A percentile compares a stretch with the other conserved stretches of the same genome.
Evolutionary conservation across 1,284 basidiomycete genomes (phyloP).

Genomic region (Rhodofomes roseus): DNA sequence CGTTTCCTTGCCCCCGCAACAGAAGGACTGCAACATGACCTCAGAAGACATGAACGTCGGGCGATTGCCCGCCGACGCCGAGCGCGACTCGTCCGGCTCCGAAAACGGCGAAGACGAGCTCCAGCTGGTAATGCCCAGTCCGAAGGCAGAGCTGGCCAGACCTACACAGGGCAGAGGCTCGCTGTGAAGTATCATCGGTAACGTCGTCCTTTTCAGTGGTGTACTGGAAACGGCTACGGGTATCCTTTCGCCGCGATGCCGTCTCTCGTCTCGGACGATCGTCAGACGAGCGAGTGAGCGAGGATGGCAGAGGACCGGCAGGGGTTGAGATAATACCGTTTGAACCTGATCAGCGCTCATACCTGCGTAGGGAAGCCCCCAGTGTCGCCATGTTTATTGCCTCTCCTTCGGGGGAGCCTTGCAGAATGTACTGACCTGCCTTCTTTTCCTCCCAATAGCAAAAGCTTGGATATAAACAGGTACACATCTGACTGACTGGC

Average conservation of each 20-base stretch:
- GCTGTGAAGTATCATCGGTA: conserved; percentile 55
- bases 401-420: conserved; percentile 33
- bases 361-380: conserved; percentile 94
- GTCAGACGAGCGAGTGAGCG: conserved; percentile 22
- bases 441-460: conserved; percentile 41
- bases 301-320: conserved; percentile 22
- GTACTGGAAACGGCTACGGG: conserved; percentile 81
- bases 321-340: conserved; percentile 92
- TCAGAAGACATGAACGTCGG: conserved; percentile 12
- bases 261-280: conserved; percentile 20
- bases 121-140: conserved; percentile 52
- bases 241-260: conserved; percentile 52
- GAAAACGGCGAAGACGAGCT: conserved; percentile 48
- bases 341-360: conserved; percentile 93
- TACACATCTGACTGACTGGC: conserved; percentile 21
- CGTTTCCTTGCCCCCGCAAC: not conserved
- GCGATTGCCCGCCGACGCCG: conserved; percentile 19
- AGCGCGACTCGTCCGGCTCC: conserved; percentile 25
- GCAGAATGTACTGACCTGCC: conserved; percentile 45
- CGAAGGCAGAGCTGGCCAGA: conserved; percentile 21
- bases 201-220: conserved; percentile 59
- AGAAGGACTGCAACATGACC: conserved; percentile 13
- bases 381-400: conserved; percentile 53
- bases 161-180: conserved; percentile 28
- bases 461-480: conserved; percentile 80